Conservation (phyloP, 331 rosid species). For the Cydonia oblonga region DNA sequence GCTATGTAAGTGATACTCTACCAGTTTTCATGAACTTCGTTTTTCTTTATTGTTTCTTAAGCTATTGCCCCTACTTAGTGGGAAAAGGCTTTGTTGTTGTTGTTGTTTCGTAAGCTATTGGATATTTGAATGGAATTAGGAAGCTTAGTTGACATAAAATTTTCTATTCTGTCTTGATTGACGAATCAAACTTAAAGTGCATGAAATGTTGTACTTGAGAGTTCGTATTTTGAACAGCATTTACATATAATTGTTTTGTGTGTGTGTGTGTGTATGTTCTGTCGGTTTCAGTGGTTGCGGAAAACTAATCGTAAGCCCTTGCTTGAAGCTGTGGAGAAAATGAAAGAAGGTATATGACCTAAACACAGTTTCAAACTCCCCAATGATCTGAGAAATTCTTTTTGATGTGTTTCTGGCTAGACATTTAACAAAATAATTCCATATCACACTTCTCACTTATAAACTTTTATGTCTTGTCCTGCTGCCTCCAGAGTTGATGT, state of each 20-base stretch:
- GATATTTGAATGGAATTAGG: not conserved
- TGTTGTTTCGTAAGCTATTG: not conserved
- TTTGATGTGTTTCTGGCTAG: not conserved
- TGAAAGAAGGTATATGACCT: constrained; percentile 68
- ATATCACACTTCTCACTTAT: not conserved
- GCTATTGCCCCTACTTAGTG: too few species aligned
- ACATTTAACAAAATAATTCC: not conserved
- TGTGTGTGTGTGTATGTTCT: not conserved
- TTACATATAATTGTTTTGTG: not conserved
- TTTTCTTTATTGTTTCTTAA: not conserved
- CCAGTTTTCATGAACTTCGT: not conserved
- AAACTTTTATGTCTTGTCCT: constrained; percentile 14
- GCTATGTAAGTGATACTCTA: constrained; percentile 50
- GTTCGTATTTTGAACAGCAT: not conserved
- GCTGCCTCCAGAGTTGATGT: constrained; percentile 70
- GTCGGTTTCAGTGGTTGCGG: constrained; percentile 58
- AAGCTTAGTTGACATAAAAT: not conserved
- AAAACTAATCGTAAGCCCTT: constrained; percentile 83
- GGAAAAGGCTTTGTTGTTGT: too few species aligned
- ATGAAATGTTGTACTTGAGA: not conserved
- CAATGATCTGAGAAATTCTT: not conserved
- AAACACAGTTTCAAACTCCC: not conserved
- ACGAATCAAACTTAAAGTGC: not conserved
- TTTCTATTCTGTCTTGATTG: not conserved
- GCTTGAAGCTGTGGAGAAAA: constrained; percentile 89